A percentile compares a stretch with the other conserved stretches of the same genome.
These are phyloP conservation scores for Chalciporus sp. DNA, from an alignment of 1,284 basidiomycete genomes.

Conservation along the genomic window DNA sequence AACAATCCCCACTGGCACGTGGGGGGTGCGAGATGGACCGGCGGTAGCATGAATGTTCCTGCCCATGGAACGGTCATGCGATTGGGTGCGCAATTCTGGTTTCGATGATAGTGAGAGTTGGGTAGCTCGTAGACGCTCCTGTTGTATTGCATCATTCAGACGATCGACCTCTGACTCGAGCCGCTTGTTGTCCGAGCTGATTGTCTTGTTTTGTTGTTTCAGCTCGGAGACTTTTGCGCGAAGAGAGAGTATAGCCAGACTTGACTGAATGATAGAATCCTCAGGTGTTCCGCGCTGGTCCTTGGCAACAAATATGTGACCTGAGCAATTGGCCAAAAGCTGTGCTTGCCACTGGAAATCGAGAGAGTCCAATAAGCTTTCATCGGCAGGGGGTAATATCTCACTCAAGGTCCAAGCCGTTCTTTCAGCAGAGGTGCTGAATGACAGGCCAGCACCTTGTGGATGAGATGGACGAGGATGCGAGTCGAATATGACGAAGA, in stretches of 20 bases:
- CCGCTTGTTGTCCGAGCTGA: constrained; percentile 37
- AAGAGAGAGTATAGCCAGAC: constrained; percentile 45
- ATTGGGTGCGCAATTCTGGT: not conserved
- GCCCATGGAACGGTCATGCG: constrained; percentile 5
- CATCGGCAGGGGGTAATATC: constrained; percentile 52
- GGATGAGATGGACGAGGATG: constrained; percentile 63
- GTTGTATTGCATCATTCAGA: constrained; percentile 29
- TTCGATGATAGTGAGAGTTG: not conserved
- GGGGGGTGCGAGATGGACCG: constrained; percentile 32
- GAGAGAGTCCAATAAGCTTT: constrained; percentile 41
- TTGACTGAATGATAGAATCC: constrained; percentile 48
- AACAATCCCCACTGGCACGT: not conserved
- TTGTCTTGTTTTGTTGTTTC: constrained; percentile 33
- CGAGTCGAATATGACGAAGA: constrained; percentile 66
- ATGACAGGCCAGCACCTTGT: constrained; percentile 56
- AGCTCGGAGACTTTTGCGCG: constrained; percentile 44
- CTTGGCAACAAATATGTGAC: constrained; percentile 50
- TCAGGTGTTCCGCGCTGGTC: constrained; percentile 19
- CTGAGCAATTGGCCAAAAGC: constrained; percentile 50
- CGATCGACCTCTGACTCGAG: constrained; percentile 36
- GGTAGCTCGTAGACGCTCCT: constrained; percentile 16
- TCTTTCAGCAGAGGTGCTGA: constrained; percentile 43
- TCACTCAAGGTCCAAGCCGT: constrained; percentile 48
- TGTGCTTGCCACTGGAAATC: constrained; percentile 11
- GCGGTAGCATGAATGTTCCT: constrained; percentile 24